A percentile compares a stretch with the other conserved stretches of the same genome.
Evolutionary conservation across 257 asterid genomes (phyloP).

Genomic region (Leptodermis oblonga): DNA sequence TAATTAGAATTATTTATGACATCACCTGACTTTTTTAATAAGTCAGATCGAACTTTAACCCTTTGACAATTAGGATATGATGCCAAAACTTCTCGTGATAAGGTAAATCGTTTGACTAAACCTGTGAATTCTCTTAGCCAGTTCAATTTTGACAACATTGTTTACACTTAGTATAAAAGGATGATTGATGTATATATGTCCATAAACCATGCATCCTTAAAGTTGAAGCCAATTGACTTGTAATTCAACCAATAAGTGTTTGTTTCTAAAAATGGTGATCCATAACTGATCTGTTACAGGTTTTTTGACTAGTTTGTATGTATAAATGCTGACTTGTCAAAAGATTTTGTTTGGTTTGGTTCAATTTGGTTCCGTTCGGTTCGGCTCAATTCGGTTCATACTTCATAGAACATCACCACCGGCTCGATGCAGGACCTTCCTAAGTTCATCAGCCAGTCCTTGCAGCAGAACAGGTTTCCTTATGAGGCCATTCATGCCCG

Average conservation of each 20-base stretch:
- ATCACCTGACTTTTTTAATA: too few relatives aligned
- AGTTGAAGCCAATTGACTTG: constrained; percentile 3
- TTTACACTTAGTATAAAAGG: too few relatives aligned
- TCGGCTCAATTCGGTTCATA: background rate
- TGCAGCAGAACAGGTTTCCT: constrained; percentile 39
- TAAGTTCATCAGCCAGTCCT: constrained; percentile 40
- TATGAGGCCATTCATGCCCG: constrained; percentile 43
- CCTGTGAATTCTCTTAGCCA: too few relatives aligned
- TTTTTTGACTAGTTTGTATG: background rate
- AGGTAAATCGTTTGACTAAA: too few relatives aligned
- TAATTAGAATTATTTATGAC: too few relatives aligned
- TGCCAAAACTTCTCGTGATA: too few relatives aligned
- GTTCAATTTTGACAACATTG: too few relatives aligned
- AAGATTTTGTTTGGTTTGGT: too few relatives aligned
- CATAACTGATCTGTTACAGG: background rate
- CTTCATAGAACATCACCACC: constrained; percentile 25
- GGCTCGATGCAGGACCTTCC: constrained; percentile 31
- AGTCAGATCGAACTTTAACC: too few relatives aligned
- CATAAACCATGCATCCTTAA: background rate
- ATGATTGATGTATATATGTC: too few relatives aligned
- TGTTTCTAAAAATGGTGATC: background rate
- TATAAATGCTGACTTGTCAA: constrained; percentile 8
- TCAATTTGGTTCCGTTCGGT: too few relatives aligned
- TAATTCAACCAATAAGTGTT: constrained; percentile 1
- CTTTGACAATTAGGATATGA: too few relatives aligned